Evolutionary conservation across 2,329 filamentous ascomycete species (phyloP), one percentile per base, ranked within the genome.

Genomic region (Bipolaris sorokiniana): DNA sequence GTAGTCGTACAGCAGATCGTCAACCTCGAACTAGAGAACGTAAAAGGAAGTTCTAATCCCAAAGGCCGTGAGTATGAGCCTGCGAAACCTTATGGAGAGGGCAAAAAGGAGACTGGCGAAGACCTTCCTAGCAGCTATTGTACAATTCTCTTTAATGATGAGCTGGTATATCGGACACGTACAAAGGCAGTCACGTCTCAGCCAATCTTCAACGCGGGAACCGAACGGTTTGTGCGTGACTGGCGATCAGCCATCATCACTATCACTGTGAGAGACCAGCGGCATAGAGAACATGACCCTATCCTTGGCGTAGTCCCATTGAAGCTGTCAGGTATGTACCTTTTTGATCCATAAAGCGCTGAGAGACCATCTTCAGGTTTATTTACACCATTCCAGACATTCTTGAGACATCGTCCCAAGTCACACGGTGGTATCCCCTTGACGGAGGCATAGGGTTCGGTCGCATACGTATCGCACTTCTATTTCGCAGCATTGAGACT

Each of bases 141-240:
- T 79, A 97, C 92, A 1, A 93, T 99, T 52, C 79, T 95, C 10
- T 83, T 90, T 75, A 97, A 97, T 65, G 94, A 98, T 69, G 88
- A 96, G 68, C 78, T 97, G 65, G 83, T 92, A 16, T 98, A 97
- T 81, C 92, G 94, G 71, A 98, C 94, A n/a, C 87, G 95, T 70
- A 87, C 91, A 34, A 98, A 99, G 81, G 93, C 93, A 3, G 90
- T 96, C 7, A 96, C 90, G 34, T 96, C 91, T 50, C 93, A 96
- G 74, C 95, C 95, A 1, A 97, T 98, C 63, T 98, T 97, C 83
- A 97, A 98, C 67, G 93, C 95, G 3, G 94, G 94, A 58, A 97
- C 93, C 0, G 95, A 99, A 72, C 86, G 90, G 11, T 98, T 98
- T 68, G 81, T 98, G 28, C 89, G 94, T 20, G 94, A 99, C 72